A percentile compares a stretch with the other conserved stretches of the same genome.
Evolutionary conservation across 371 early-diverging fungal species (phyloP).

Genomic region (Umbelopsis sp.): DNA sequence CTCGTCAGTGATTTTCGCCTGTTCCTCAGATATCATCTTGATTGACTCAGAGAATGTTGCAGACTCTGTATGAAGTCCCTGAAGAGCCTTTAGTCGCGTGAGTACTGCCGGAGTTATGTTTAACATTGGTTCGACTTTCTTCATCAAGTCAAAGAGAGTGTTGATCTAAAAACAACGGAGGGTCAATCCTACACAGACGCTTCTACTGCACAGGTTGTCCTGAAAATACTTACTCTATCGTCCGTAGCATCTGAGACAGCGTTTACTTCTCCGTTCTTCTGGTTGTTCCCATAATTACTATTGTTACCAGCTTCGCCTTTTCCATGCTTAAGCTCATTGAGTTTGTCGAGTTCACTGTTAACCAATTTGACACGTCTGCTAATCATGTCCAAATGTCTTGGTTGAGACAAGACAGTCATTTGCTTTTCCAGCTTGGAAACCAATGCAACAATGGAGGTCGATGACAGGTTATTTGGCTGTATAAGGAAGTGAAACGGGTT

Average conservation of each 20-base stretch:
- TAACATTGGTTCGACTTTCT: conserved; percentile 78
- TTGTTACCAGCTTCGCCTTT: conserved; percentile 30
- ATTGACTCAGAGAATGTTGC: conserved; percentile 78
- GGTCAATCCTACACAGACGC: not conserved
- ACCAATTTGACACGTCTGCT: conserved; percentile 72
- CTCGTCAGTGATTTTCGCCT: conserved; percentile 71
- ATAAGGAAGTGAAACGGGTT: not conserved
- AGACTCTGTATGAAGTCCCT: conserved; percentile 82
- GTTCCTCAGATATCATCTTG: conserved; percentile 73
- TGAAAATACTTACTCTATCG: conserved; percentile 27
- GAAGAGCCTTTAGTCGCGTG: conserved; percentile 78
- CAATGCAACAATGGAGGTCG: conserved; percentile 62
- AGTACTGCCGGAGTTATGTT: conserved; percentile 81
- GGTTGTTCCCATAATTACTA: conserved; percentile 26
- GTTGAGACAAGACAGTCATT: conserved; percentile 76
- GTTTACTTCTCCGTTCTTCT: not conserved
- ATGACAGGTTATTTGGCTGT: conserved; percentile 43
- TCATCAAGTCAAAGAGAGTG: conserved; percentile 71
- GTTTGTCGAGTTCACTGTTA: conserved; percentile 73
- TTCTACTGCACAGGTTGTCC: not conserved
- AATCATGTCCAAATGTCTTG: conserved; percentile 78
- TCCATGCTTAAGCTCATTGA: conserved; percentile 68
- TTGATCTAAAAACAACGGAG: conserved; percentile 52
- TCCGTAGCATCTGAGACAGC: conserved; percentile 31
- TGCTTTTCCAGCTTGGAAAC: conserved; percentile 82